Percentiles rank a stretch among this genome's conserved stretches.
Evolutionary conservation across 331 rosid species (phyloP).

Genomic region (Quercus lobata): DNA sequence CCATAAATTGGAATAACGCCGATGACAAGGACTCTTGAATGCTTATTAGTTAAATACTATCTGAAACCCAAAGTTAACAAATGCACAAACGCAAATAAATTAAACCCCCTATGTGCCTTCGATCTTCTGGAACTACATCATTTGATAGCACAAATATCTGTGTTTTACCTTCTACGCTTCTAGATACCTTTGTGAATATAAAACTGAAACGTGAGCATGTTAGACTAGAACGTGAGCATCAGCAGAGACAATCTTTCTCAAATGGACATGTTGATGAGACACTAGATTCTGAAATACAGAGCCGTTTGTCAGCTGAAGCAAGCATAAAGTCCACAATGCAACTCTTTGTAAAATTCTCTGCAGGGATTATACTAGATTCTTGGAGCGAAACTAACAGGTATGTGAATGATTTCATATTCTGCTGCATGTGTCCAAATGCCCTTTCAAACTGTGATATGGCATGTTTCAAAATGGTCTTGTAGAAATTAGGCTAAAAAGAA

Average conservation of each 20-base stretch:
- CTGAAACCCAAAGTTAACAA: neutral
- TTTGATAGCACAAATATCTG: neutral
- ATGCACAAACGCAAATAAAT: neutral
- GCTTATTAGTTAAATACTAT: slow-evolving; percentile 4
- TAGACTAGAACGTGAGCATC: slow-evolving; percentile 82
- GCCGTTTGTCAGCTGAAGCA: slow-evolving; percentile 68
- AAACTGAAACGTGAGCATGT: slow-evolving; percentile 37
- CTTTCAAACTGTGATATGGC: neutral
- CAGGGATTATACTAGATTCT: slow-evolving; percentile 76
- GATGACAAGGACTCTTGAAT: slow-evolving; percentile 2
- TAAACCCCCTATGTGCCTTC: neutral
- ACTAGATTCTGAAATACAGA: slow-evolving; percentile 56
- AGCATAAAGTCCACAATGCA: slow-evolving; percentile 88
- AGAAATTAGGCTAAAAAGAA: neutral
- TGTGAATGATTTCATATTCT: neutral
- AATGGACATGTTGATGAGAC: slow-evolving; percentile 64
- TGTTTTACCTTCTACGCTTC: slow-evolving; percentile 3
- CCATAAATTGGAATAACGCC: slow-evolving; percentile 1
- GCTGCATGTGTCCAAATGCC: neutral
- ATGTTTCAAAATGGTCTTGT: neutral
- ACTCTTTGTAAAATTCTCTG: slow-evolving; percentile 80
- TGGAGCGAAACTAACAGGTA: slow-evolving; percentile 84
- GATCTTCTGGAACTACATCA: neutral
- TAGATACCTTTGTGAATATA: slow-evolving; percentile 2
- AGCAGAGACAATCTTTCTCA: slow-evolving; percentile 56